These are phyloP conservation scores for Lactarius quietus DNA, from an alignment of 768 basidiomycete genomes.

Conservation along the genomic window DNA sequence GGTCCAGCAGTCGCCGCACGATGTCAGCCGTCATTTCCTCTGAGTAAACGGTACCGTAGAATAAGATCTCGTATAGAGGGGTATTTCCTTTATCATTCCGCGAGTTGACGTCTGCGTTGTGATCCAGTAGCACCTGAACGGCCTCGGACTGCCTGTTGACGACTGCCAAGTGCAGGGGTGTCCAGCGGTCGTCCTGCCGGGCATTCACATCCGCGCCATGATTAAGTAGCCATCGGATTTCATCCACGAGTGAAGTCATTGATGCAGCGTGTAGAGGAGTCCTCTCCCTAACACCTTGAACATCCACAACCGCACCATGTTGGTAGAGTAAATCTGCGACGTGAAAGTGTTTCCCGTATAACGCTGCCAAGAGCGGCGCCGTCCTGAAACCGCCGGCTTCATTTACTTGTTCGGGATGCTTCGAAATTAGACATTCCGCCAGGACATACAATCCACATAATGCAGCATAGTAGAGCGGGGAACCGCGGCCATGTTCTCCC, in stretches of 20 bases:
- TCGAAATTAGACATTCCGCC: too few relatives aligned
- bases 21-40: background rate
- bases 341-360: background rate
- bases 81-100: background rate
- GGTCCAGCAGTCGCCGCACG: background rate
- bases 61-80: background rate
- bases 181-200: background rate
- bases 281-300: background rate
- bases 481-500: too few relatives aligned
- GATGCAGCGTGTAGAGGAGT: background rate
- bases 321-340: background rate
- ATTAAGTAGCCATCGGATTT: background rate
- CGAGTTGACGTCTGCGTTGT: background rate
- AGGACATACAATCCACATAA: too few relatives aligned
- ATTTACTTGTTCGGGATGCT: too few relatives aligned
- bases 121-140: background rate
- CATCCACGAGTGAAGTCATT: background rate
- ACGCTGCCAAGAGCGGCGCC: background rate
- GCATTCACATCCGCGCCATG: background rate
- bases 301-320: background rate
- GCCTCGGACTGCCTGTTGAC: background rate
- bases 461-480: too few relatives aligned
- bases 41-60: background rate
- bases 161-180: background rate
- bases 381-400: too few relatives aligned